phyloP scores from a whole-genome alignment of 2,329 filamentous ascomycete species.

The Tolypocladium inflatum region DNA sequence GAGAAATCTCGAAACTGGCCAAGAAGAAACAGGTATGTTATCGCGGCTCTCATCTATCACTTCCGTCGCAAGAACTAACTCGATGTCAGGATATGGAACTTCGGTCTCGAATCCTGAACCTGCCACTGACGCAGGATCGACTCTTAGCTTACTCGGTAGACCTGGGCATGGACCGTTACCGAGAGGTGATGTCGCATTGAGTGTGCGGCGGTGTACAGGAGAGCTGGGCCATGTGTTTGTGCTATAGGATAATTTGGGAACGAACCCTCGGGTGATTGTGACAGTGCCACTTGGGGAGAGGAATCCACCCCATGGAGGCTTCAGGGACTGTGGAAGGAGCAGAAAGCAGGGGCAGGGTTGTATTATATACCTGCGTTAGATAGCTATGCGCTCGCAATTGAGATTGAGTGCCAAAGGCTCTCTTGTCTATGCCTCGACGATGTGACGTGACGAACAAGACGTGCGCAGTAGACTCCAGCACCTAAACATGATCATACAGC shows the following conservation, averaged over 20 bases:
- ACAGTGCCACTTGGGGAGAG: neutral
- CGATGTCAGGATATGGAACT: conserved; percentile 24
- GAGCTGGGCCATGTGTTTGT: neutral
- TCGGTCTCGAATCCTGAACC: conserved; percentile 36
- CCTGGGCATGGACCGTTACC: conserved; percentile 60
- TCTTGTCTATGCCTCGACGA: neutral
- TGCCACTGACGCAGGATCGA: conserved; percentile 65
- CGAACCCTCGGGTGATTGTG: neutral
- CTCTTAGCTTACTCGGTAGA: conserved; percentile 62
- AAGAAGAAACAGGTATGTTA: conserved; percentile 48
- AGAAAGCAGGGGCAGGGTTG: neutral
- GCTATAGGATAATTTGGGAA: neutral
- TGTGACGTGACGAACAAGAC: neutral
- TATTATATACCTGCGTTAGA: neutral
- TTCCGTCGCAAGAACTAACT: conserved; percentile 5
- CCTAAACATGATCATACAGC: neutral
- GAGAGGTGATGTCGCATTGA: conserved; percentile 46
- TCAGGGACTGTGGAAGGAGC: neutral
- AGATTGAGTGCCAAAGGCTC: neutral
- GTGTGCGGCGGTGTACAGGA: neutral
- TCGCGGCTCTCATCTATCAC: neutral
- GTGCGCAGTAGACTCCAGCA: neutral
- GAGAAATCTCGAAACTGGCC: conserved; percentile 46
- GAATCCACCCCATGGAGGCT: neutral
- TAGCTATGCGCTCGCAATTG: neutral